Evolutionary conservation across 768 basidiomycete species (phyloP), one percentile per base, ranked within the genome.

Genomic region (Tylopilus felleus): DNA sequence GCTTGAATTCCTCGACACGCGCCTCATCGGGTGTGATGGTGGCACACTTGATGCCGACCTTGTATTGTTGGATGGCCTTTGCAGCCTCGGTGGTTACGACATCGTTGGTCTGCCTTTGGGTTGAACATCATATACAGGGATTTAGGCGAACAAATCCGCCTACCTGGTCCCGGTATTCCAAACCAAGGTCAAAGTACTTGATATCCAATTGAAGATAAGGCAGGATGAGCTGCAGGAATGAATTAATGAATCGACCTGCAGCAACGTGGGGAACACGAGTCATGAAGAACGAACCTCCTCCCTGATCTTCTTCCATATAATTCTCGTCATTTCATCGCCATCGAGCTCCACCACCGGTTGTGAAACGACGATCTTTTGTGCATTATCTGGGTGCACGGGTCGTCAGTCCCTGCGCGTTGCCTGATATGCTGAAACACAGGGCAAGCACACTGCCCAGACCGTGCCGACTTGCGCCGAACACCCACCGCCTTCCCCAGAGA

Each of bases 21-120:
- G 85, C 93, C 70, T 98, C 96, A 68, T 99, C 97, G 7, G 97
- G 97, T 1, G 97, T 99, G 75, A 98, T 98, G 42, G 96, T 98
- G 38, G 95, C 96, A 75, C 96, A 99, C 74, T 99, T 99, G 77
- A 98, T 94, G 59, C 96, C 97, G 60, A 99, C 97, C 59, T 86
- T 86, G 81, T 97, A 84, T 73, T 97, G 81, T 53, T 90, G 79
- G 69, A 98, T 98, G 52, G 97, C 97, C 61, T 98, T 84, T 17
- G 96, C 95, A 25, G 94, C 88, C 12, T 98, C 94, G 56, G 92
- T 70, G 7, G 97, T 99, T 31, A 99, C 86, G 73, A 88, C 76
- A 74, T 99, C 97, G 62, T 93, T 85, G 19, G 97, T 98, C 90
- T 95, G 31, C 40, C 17, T 16, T 10, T n/a, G 17, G 19, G 40